Evolutionary conservation across 768 basidiomycete species (phyloP).

Genomic region (Lactarius deliciosus): DNA sequence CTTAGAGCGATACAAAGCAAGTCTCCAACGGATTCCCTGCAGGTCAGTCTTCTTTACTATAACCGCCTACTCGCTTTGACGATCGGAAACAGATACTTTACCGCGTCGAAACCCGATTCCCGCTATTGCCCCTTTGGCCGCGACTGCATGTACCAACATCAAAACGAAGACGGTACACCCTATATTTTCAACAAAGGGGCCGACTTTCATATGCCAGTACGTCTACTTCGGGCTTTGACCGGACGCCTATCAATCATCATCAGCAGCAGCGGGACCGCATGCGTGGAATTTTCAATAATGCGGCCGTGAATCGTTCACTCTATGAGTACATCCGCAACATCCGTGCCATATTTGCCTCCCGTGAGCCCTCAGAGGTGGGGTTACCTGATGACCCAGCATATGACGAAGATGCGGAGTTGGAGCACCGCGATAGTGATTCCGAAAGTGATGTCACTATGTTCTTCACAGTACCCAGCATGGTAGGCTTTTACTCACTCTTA

Average conservation of each 20-base stretch:
- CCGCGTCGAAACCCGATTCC: slow-evolving; percentile 45
- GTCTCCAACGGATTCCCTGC: slow-evolving; percentile 71
- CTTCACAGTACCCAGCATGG: slow-evolving; percentile 13
- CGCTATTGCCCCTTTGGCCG: slow-evolving; percentile 76
- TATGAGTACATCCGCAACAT: slow-evolving; percentile 4
- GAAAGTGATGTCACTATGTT: not conserved
- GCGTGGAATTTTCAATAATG: slow-evolving; percentile 6
- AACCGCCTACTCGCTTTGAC: not conserved
- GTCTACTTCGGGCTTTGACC: slow-evolving; percentile 19
- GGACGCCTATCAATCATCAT: not conserved
- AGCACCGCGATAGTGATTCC: not conserved
- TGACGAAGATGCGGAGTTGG: not conserved
- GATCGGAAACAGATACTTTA: slow-evolving; percentile 54
- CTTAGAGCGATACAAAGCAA: slow-evolving; percentile 62
- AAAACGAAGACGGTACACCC: slow-evolving; percentile 62
- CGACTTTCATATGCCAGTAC: slow-evolving; percentile 53
- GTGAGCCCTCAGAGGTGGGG: slow-evolving; percentile 5
- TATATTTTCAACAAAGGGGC: slow-evolving; percentile 56
- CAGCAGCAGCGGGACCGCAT: slow-evolving; percentile 23
- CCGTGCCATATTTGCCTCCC: not conserved
- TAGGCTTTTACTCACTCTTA: slow-evolving; percentile 10
- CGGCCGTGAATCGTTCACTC: slow-evolving; percentile 13
- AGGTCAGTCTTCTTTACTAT: slow-evolving; percentile 44
- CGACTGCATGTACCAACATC: slow-evolving; percentile 81
- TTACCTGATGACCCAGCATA: not conserved